Base-by-base conservation (phyloP, 2,329 filamentous ascomycete species). In the Fusarium udum region DNA sequence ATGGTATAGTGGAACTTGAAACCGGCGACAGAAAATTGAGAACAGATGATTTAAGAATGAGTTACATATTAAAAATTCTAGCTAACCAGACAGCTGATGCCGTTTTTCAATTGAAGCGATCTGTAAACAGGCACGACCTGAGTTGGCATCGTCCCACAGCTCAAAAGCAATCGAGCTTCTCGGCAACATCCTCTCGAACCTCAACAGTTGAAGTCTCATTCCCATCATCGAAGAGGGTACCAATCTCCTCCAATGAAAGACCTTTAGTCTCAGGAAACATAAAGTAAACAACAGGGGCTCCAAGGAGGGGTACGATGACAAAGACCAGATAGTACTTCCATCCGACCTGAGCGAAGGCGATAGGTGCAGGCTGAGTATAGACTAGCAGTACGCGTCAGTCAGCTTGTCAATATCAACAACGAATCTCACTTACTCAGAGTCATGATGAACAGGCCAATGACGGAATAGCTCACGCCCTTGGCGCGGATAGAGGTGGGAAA, bases 381-480 rank as follows among this genome's bases (percentile, higher is more conserved):
- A 48, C 26, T 31, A 31, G 45, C 4, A 12, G 28, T 1, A 48
- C 2, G 8, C n/a, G 9, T 31, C 14, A 48, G 20, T 31, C 6
- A 12, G 1, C 1, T n/a, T 0, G 2, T 31, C 14, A 8, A 48
- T 12, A 6, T 12, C 9, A 1, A 16, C 3, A 16, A 12, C 9
- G 4, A 31, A 22, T 12, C 4, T 8, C 14, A 31, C 45, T 48
- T 48, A 48, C 45, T 31, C 3, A 48, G 20, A 12, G 45, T 48
- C 45, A 31, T 48, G 26, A n/a, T 16, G 14, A 48, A 48, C 20
- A 48, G 20, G 20, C 45, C 45, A 16, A 48, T 48, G 45, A 48
- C 26, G 4, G 45, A 48, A 3, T 48, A 48, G 10, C 45, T 48
- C 14, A 48, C 45, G 26, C 45, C 45, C 45, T 48, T 48, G 26